Evolutionary conservation across 805 yeast genomes (phyloP), one percentile per base, ranked within the genome.

Genomic region (Clavispora phyllophila): DNA sequence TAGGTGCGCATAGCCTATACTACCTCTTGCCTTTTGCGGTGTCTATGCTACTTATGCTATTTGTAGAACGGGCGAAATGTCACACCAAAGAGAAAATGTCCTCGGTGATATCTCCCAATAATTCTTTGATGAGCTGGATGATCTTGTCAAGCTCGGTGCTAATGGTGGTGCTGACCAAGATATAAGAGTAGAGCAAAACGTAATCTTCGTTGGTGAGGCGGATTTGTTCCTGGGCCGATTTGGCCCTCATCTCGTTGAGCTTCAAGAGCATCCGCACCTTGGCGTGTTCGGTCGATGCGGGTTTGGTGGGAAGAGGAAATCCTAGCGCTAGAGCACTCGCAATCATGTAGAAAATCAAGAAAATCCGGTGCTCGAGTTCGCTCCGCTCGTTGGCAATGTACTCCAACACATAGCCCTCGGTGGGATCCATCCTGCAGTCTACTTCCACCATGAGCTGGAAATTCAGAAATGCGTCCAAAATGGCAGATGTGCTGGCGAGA

Each of bases 271-370:
- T 69, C 26, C 89, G 61, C 47, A 82, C 87, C 51, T 81, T 77
- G 0, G 93, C 82, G 56, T 82, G 85, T 34, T 78, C 85, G 0
- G 88, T 82, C 0, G 87, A 80, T 0, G 93, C 91, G 1, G 90
- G 82, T 50, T 81, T 81, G 19, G 75, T 77, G 0, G 95, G 95
- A 19, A 87, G 57, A 2, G 95, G 95, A 43, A 85, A 78, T 3
- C 89, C 88, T 9, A 87, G 65, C 34, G 79, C 75, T 66, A 87
- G 69, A 0, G 95, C 84, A 9, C 91, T 80, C 2, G 95, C 81
- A 13, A 83, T 64, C 83, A 82, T 81, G 64, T 87, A 87, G 57
- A 87, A 87, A 6, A 84, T 79, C 45, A 87, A 64, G 49, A 87
- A 87, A 2, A 87, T 76, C 15, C 91, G 62, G 48, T 82, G 81